Conservation (phyloP, 1,284 basidiomycete species). For the Trichosporon coremiiforme region DNA sequence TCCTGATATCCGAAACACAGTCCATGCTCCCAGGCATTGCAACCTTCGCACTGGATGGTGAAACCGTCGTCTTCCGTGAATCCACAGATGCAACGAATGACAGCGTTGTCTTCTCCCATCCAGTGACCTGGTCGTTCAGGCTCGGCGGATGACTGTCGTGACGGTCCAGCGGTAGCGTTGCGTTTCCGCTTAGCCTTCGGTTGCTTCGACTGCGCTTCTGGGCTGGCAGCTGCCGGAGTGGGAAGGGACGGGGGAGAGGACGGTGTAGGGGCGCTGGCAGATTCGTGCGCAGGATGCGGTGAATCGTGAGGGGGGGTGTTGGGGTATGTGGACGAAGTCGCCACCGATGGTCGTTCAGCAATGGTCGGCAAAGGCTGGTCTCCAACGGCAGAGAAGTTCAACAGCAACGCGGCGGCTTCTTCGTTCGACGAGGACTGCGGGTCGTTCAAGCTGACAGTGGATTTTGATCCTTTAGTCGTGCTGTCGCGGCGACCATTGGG, state of each 20-base stretch:
- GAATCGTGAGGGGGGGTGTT: constrained; percentile 43
- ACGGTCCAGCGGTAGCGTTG: constrained; percentile 42
- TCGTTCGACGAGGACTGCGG: constrained; percentile 21
- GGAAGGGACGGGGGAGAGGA: constrained; percentile 30
- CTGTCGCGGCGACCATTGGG: background rate
- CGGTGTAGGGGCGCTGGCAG: constrained; percentile 23
- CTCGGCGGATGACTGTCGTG: constrained; percentile 38
- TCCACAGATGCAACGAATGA: constrained; percentile 57
- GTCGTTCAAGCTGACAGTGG: background rate
- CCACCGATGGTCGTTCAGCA: constrained; percentile 18
- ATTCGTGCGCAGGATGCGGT: constrained; percentile 6
- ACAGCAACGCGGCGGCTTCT: constrained; percentile 40
- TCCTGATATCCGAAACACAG: constrained; percentile 77
- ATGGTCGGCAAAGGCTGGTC: constrained; percentile 22
- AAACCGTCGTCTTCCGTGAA: constrained; percentile 78
- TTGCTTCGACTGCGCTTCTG: constrained; percentile 33
- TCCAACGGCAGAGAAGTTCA: constrained; percentile 39
- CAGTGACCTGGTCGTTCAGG: constrained; percentile 42
- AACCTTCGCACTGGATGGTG: constrained; percentile 87
- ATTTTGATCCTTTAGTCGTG: background rate
- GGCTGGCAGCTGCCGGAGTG: constrained; percentile 30
- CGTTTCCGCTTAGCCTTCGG: constrained; percentile 45
- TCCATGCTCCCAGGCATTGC: constrained; percentile 86
- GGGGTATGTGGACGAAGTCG: constrained; percentile 30
- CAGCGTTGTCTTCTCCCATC: constrained; percentile 54